Base-by-base conservation (phyloP, 768 basidiomycete species). In the Ramaria sp. region DNA sequence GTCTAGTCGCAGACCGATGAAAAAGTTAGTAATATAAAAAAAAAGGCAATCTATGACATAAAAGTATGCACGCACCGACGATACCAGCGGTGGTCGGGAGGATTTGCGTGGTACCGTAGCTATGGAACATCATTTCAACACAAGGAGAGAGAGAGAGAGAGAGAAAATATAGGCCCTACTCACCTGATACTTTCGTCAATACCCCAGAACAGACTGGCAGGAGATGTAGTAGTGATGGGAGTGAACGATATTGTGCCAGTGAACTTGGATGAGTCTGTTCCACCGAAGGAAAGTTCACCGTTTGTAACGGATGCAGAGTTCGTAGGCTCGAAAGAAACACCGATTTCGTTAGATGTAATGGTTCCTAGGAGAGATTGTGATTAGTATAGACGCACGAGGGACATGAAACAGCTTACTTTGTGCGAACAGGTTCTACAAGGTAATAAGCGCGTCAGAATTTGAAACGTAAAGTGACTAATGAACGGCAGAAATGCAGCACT, bases 211-310 rank as follows among this genome's bases (percentile, higher is more conserved):
- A 66, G 60, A 50, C 58, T 65, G 34, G 77, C 70, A 25, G 80
- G 80, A 24, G 52, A 61, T 4, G 73, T 76, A 22, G 52, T 59
- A 6, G 79, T 82, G 38, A 79, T 39, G 2, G 69, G 60, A 60
- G 49, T 27, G 22, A 58, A 58, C 24, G 57, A 42, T 55, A 71
- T 63, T 1, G 56, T n/a, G 38, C 70, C 68, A 3, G 58, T 68
- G 56, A 61, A 62, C 61, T 60, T 64, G 47, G 34, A 52, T 6
- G 59, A n/a, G 48, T 65, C 62, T 25, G 55, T 58, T 52, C 63
- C 63, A 68, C 78, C 79, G 68, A 78, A 81, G 18, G 74, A 74
- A 34, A 81, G 61, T 58, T 78, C 78, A 48, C 81, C 81, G 52
- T 79, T 79, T 15, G 67, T 36, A 41, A 42, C 13, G 20, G 39